These are phyloP conservation scores for Aspergillus glaucus DNA, from an alignment of 2,329 filamentous ascomycete species.

Conservation along the genomic window DNA sequence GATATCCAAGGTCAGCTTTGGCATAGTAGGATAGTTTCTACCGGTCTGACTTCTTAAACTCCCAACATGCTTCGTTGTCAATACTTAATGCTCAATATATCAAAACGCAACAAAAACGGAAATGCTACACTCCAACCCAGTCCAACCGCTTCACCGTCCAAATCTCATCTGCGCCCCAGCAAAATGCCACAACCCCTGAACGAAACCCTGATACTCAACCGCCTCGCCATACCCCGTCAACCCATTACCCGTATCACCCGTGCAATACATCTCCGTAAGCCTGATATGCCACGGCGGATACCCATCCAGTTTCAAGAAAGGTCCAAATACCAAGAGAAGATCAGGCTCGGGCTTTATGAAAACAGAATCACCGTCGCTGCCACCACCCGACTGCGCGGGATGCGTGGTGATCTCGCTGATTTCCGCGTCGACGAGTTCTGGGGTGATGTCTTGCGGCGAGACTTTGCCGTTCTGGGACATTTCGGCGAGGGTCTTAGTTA, in stretches of 20 bases:
- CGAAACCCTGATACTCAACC: conserved; percentile 91
- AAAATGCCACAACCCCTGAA: conserved; percentile 76
- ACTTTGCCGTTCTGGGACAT: conserved; percentile 92
- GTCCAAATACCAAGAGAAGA: conserved; percentile 78
- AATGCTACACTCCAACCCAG: neutral
- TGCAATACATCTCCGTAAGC: conserved; percentile 84
- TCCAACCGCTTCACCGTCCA: conserved; percentile 47
- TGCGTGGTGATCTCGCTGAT: conserved; percentile 54
- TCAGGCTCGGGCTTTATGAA: conserved; percentile 80
- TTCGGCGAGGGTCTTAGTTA: conserved; percentile 87
- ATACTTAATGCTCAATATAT: neutral
- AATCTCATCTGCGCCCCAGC: conserved; percentile 83
- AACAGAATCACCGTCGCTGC: neutral
- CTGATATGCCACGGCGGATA: conserved; percentile 97
- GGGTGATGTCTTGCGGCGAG: conserved; percentile 70
- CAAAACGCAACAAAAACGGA: neutral
- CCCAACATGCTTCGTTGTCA: neutral
- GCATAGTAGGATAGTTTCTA: neutral
- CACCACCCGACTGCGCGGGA: conserved; percentile 15
- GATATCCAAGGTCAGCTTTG: neutral
- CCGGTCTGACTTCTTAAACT: neutral
- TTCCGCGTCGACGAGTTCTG: conserved; percentile 83
- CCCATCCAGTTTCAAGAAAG: conserved; percentile 74
- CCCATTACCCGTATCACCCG: conserved; percentile 37
- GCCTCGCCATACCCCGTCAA: conserved; percentile 33